phyloP scores from a whole-genome alignment of 2,329 filamentous ascomycete genomes.

The Botrytis paeoniae region DNA sequence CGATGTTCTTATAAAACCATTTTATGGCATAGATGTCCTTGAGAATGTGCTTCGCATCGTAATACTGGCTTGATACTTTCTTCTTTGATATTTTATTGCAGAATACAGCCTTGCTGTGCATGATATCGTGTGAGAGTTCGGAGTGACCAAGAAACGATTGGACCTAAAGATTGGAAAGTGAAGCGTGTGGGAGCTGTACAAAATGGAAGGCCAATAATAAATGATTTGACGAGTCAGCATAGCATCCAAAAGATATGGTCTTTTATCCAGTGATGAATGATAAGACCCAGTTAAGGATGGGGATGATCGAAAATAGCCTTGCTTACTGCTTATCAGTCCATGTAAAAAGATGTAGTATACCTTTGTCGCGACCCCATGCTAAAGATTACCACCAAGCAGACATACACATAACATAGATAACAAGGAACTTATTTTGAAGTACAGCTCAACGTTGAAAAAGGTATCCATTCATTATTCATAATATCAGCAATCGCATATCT shows the following conservation, averaged over 20 bases:
- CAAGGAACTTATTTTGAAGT: not conserved
- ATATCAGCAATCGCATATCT: not conserved
- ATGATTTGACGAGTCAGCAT: not conserved
- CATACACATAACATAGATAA: not conserved
- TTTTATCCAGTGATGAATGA: not conserved
- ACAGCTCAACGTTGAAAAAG: not conserved
- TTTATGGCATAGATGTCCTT: not conserved
- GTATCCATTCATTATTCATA: conserved; percentile 14
- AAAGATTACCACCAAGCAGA: not conserved
- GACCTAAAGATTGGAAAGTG: not conserved
- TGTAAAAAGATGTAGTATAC: not conserved
- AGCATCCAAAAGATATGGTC: not conserved
- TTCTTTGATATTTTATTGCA: not conserved
- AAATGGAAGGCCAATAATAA: not conserved
- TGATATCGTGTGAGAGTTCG: not conserved
- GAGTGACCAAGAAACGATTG: not conserved
- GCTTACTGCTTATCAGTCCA: not conserved
- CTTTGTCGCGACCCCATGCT: not conserved
- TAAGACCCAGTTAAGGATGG: not conserved
- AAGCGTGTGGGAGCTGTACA: not conserved
- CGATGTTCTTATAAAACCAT: not conserved
- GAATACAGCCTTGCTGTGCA: not conserved
- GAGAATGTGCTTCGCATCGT: not conserved
- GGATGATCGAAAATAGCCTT: not conserved
- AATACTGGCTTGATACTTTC: not conserved